These are phyloP conservation scores for Mycosarcoma mackinlayi DNA, from an alignment of 1,284 basidiomycete genomes.

Conservation along the genomic window DNA sequence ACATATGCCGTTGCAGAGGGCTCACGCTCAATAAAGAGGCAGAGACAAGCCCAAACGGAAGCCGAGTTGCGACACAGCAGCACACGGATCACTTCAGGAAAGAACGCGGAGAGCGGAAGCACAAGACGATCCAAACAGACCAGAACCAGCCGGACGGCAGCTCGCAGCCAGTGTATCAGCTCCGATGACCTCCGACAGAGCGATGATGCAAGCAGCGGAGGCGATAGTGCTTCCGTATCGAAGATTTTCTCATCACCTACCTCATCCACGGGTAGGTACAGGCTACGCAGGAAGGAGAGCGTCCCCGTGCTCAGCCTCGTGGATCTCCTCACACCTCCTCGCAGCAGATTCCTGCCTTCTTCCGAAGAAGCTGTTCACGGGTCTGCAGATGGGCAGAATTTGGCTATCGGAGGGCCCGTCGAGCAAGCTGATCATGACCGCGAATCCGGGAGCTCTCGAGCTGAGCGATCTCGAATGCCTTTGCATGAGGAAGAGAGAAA, in stretches of 20 bases:
- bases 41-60: too few species aligned
- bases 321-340: conserved; percentile 13
- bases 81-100: neutral
- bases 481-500: neutral
- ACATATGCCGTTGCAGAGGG: too few species aligned
- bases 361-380: conserved; percentile 6
- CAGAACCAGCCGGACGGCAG: neutral
- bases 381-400: conserved; percentile 5
- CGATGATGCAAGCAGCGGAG: conserved; percentile 2
- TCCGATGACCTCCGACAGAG: neutral
- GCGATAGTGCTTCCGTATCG: neutral
- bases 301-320: conserved; percentile 19
- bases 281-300: conserved; percentile 18
- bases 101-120: neutral
- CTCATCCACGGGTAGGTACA: conserved; percentile 25
- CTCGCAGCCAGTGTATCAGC: neutral
- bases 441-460: too few species aligned
- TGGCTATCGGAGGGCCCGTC: neutral
- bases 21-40: too few species aligned
- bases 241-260: conserved; percentile 13
- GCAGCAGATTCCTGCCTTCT: neutral
- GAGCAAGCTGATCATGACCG: neutral
- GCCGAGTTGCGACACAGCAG: neutral
- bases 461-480: too few species aligned
- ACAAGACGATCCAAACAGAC: neutral